Evolutionary conservation across 805 yeast genomes (phyloP).

Genomic region (Wickerhamomyces canadensis): DNA sequence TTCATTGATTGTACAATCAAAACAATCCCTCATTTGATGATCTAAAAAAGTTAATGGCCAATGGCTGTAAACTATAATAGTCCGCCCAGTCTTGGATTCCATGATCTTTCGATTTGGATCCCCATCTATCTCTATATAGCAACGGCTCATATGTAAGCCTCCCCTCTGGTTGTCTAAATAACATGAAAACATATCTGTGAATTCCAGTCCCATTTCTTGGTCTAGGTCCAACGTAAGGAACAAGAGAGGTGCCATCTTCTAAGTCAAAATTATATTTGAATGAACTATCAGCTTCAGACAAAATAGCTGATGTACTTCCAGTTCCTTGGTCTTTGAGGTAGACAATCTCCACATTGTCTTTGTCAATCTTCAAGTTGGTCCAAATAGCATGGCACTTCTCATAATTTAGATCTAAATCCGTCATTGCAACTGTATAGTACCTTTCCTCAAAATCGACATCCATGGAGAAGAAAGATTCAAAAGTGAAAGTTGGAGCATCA

Average conservation of each 20-base stretch:
- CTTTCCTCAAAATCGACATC: slow-evolving; percentile 3
- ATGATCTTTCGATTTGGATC: slow-evolving; percentile 14
- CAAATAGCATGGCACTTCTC: slow-evolving; percentile 17
- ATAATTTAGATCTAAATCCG: slow-evolving; percentile 11
- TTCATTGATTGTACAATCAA: too few species aligned
- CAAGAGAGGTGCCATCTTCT: slow-evolving; percentile 6
- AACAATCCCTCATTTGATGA: slow-evolving; percentile 16
- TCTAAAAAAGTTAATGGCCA: slow-evolving; percentile 17
- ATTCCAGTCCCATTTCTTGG: slow-evolving; percentile 13
- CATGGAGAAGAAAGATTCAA: slow-evolving; percentile 12
- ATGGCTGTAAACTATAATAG: slow-evolving; percentile 15
- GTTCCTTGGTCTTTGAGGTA: not conserved
- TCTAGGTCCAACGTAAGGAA: slow-evolving; percentile 14
- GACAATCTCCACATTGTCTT: slow-evolving; percentile 1
- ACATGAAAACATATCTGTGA: slow-evolving; percentile 15
- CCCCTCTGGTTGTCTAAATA: slow-evolving; percentile 17
- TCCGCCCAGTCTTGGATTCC: slow-evolving; percentile 20
- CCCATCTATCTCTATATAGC: slow-evolving; percentile 20
- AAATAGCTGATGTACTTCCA: too few species aligned
- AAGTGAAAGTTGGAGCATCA: slow-evolving; percentile 11
- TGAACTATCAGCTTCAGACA: not conserved
- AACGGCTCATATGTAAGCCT: slow-evolving; percentile 11
- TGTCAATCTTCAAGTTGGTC: slow-evolving; percentile 12
- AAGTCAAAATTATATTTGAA: slow-evolving; percentile 9
- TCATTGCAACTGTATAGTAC: slow-evolving; percentile 11